A percentile compares a stretch with the other conserved stretches of the same genome.
These are phyloP conservation scores for Saturnispora saitoi DNA, from an alignment of 805 yeast species.

Conservation along the genomic window DNA sequence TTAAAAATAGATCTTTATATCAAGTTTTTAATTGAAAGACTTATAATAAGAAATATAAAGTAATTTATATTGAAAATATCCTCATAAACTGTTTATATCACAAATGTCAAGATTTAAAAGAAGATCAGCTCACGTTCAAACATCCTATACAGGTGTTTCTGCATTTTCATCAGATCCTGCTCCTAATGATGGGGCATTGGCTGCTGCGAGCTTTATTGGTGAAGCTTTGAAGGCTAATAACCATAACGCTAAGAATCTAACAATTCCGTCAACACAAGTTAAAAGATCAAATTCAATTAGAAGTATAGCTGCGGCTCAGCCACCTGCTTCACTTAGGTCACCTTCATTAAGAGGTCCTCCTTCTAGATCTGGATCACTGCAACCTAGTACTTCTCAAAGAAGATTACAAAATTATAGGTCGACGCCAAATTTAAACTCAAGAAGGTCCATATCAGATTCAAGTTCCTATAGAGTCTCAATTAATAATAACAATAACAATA, in stretches of 20 bases:
- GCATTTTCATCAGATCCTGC: slow-evolving; percentile 16
- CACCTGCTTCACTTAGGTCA: slow-evolving; percentile 10
- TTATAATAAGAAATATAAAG: no score
- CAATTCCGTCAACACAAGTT: slow-evolving; percentile 25
- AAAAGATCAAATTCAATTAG: slow-evolving; percentile 20
- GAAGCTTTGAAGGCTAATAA: slow-evolving; percentile 35
- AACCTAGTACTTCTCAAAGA: slow-evolving; percentile 6
- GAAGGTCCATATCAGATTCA: slow-evolving; percentile 15
- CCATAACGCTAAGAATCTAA: slow-evolving; percentile 25
- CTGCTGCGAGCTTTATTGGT: slow-evolving; percentile 55
- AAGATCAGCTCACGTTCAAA: slow-evolving; percentile 8
- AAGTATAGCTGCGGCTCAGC: slow-evolving; percentile 15
- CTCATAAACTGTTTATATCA: neutral
- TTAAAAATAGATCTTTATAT: no score
- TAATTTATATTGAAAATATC: no score
- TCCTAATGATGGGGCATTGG: slow-evolving; percentile 45
- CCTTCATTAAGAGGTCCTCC: slow-evolving; percentile 1
- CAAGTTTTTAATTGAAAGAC: no score
- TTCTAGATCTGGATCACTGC: slow-evolving; percentile 17
- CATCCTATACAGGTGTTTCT: slow-evolving; percentile 15
- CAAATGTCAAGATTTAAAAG: neutral
- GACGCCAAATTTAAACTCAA: slow-evolving; percentile 7
- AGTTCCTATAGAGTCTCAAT: neutral
- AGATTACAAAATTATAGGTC: slow-evolving; percentile 11
- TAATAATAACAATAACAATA: neutral